Conservation (phyloP, 306 rosid species). For the Nissolia schottii region DNA sequence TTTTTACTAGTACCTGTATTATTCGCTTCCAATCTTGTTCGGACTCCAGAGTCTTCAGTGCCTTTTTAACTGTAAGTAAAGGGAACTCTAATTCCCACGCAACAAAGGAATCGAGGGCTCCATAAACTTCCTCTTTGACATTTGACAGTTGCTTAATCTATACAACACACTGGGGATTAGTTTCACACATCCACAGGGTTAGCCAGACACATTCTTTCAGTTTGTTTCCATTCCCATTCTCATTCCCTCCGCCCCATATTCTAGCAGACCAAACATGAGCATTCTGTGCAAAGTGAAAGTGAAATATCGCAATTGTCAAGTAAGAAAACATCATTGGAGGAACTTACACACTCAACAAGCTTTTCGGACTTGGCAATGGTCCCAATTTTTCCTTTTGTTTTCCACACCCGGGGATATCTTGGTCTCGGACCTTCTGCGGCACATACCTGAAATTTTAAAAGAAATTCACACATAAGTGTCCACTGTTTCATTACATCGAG, state of each 20-base stretch:
- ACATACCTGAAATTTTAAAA: slow-evolving; percentile 50
- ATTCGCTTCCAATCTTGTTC: slow-evolving; percentile 85
- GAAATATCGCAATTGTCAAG: not conserved
- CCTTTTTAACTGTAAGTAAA: slow-evolving; percentile 80
- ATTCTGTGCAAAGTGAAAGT: not conserved
- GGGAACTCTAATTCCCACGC: slow-evolving; percentile 98
- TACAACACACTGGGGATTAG: not conserved
- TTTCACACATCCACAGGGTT: slow-evolving; percentile 8
- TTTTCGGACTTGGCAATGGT: slow-evolving; percentile 77
- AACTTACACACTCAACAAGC: slow-evolving; percentile 72
- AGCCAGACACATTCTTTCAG: too few species aligned
- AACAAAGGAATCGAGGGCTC: slow-evolving; percentile 92
- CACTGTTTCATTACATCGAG: not conserved
- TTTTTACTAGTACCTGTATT: slow-evolving; percentile 55
- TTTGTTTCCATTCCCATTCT: too few species aligned
- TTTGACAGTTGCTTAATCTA: slow-evolving; percentile 80
- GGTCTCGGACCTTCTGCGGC: slow-evolving; percentile 89
- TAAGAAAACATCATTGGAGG: not conserved
- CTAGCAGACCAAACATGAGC: too few species aligned
- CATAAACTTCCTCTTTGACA: slow-evolving; percentile 97
- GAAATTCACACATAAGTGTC: not conserved
- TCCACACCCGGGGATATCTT: slow-evolving; percentile 91
- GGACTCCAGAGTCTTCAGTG: slow-evolving; percentile 65
- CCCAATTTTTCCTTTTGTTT: slow-evolving; percentile 63
- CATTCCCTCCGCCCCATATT: too few species aligned